Evolutionary conservation across 306 rosid genomes (phyloP).

Genomic region (Macrotyloma uniflorum): DNA sequence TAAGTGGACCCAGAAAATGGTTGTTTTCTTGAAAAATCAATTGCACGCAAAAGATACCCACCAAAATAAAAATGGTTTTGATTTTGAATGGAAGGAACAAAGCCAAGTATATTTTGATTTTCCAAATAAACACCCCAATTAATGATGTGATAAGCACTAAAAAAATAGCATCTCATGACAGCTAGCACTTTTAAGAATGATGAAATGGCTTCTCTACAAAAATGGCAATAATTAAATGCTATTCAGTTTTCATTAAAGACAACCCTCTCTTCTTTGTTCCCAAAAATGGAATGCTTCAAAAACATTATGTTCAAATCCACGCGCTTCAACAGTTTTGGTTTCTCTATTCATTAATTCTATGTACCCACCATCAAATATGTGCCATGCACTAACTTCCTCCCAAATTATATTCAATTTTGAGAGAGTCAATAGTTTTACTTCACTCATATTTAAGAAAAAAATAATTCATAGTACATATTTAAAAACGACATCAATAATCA

Average conservation of each 20-base stretch:
- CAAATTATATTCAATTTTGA: too few species aligned
- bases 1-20: slow-evolving; percentile 41
- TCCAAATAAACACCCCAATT: slow-evolving; percentile 32
- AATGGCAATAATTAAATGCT: slow-evolving; percentile 32
- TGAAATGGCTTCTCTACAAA: slow-evolving; percentile 26
- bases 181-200: slow-evolving; percentile 19
- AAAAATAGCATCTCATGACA: slow-evolving; percentile 18
- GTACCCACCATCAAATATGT: not conserved
- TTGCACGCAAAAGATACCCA: slow-evolving; percentile 56
- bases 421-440: too few species aligned
- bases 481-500: too few species aligned
- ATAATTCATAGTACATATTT: too few species aligned
- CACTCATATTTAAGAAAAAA: too few species aligned
- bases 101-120: not conserved
- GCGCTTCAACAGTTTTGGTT: not conserved
- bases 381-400: too few species aligned
- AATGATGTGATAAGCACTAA: slow-evolving; percentile 31
- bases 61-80: not conserved
- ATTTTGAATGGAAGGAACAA: not conserved
- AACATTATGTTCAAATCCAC: not conserved
- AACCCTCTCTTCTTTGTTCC: not conserved
- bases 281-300: slow-evolving; percentile 17
- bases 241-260: not conserved
- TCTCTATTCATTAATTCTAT: not conserved
- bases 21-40: slow-evolving; percentile 39